phyloP scores from a whole-genome alignment of 2,329 filamentous ascomycete species.

The Xylariales sp. region DNA sequence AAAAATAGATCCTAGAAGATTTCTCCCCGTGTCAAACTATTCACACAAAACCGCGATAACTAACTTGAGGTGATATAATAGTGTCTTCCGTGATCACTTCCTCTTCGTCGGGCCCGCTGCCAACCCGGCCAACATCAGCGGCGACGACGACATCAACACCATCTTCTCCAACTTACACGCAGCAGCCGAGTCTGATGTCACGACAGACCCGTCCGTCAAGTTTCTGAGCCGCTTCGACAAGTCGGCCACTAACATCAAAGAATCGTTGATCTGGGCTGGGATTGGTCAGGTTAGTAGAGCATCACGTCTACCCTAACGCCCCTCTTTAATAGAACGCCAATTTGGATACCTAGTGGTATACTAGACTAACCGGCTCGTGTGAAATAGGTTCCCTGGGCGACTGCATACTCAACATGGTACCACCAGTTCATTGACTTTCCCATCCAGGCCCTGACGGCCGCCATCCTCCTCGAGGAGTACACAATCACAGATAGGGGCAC shows the following conservation, averaged over 20 bases:
- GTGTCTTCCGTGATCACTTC: slow-evolving; percentile 25
- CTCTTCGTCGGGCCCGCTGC: slow-evolving; percentile 17
- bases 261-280: slow-evolving; percentile 17
- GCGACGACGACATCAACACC: slow-evolving; percentile 16
- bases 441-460: slow-evolving; percentile 18
- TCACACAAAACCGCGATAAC: neutral
- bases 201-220: slow-evolving; percentile 10
- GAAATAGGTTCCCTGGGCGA: slow-evolving; percentile 20
- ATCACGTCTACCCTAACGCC: neutral
- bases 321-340: neutral
- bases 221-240: slow-evolving; percentile 26
- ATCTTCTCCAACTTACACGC: slow-evolving; percentile 17
- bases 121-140: slow-evolving; percentile 23
- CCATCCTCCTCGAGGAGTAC: slow-evolving; percentile 19
- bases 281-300: slow-evolving; percentile 17
- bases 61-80: neutral
- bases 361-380: neutral
- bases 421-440: slow-evolving; percentile 26
- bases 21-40: neutral
- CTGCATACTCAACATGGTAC: slow-evolving; percentile 20
- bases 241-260: slow-evolving; percentile 27
- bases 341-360: neutral
- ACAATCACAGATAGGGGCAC: slow-evolving; percentile 21
- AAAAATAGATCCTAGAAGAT: neutral
- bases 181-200: slow-evolving; percentile 13